Conservation (phyloP, 345 rosid species). For the Cardamine occulta region DNA sequence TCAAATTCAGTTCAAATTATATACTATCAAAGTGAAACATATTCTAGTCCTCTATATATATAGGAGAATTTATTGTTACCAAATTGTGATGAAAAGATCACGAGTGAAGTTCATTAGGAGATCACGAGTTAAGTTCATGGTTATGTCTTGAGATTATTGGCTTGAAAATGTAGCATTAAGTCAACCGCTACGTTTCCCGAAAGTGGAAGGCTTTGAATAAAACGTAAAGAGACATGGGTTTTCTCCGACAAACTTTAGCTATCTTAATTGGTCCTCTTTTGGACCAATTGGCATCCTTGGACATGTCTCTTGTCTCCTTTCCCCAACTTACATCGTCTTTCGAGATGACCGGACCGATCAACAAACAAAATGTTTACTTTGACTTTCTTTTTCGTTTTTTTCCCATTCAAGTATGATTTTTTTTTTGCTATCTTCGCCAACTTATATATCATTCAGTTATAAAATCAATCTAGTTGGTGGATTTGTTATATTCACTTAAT, state of each 20-base stretch:
- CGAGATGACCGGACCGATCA: constrained; percentile 3
- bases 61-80: background rate
- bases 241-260: constrained; percentile 33
- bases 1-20: background rate
- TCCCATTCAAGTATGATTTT: background rate
- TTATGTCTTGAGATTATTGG: constrained; percentile 11
- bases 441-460: background rate
- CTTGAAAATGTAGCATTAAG: constrained; percentile 18
- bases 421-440: background rate
- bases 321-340: constrained; percentile 15
- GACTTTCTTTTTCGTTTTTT: background rate
- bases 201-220: background rate
- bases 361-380: constrained; percentile 1
- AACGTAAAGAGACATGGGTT: background rate
- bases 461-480: background rate
- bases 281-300: constrained; percentile 20
- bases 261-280: constrained; percentile 24
- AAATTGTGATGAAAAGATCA: background rate
- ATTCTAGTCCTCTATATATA: background rate
- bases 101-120: constrained; percentile 31
- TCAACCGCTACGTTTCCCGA: constrained; percentile 33
- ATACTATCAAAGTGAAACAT: background rate
- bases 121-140: constrained; percentile 33
- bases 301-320: constrained; percentile 20
- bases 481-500: too few relatives aligned